A percentile compares a stretch with the other conserved stretches of the same genome.
Conservation (phyloP, 192 early-diverging fungal species). For the Rhizoclosmatium sp. region DNA sequence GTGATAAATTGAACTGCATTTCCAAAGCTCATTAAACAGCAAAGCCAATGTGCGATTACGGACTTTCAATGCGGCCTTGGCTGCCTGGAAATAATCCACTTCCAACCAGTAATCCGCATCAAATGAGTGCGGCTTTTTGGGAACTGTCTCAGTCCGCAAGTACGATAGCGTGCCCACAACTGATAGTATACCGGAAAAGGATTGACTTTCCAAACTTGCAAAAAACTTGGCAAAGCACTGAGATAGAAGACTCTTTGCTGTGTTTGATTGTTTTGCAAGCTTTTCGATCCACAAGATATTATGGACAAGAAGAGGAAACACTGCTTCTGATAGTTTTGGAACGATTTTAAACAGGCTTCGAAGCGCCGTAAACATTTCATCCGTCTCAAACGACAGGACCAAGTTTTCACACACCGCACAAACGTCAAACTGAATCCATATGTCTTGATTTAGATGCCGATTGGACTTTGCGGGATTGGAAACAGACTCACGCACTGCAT, state of each 20-base stretch:
- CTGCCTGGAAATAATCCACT: constrained; percentile 36
- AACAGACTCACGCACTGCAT: background rate
- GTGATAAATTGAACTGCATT: background rate
- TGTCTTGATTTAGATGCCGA: background rate
- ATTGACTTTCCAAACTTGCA: constrained; percentile 10
- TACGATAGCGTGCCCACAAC: constrained; percentile 4
- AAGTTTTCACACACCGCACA: constrained; percentile 11
- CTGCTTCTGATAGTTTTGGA: constrained; percentile 6
- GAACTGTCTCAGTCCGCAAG: constrained; percentile 32
- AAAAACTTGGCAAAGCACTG: constrained; percentile 7
- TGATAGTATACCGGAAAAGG: background rate
- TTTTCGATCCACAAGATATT: constrained; percentile 15
- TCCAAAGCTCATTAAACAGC: constrained; percentile 48
- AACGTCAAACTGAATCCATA: constrained; percentile 18
- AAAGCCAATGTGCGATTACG: constrained; percentile 37
- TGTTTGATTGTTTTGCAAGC: background rate
- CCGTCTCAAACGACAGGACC: constrained; percentile 17
- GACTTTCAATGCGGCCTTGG: constrained; percentile 36
- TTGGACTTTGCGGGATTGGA: background rate
- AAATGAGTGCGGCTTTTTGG: constrained; percentile 8
- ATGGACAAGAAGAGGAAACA: constrained; percentile 29
- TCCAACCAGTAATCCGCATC: constrained; percentile 50
- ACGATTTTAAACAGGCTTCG: constrained; percentile 1
- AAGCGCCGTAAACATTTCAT: background rate
- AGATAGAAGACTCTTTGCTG: background rate